phyloP scores from a whole-genome alignment of 345 rosid genomes.

The Iberis pinnata region DNA sequence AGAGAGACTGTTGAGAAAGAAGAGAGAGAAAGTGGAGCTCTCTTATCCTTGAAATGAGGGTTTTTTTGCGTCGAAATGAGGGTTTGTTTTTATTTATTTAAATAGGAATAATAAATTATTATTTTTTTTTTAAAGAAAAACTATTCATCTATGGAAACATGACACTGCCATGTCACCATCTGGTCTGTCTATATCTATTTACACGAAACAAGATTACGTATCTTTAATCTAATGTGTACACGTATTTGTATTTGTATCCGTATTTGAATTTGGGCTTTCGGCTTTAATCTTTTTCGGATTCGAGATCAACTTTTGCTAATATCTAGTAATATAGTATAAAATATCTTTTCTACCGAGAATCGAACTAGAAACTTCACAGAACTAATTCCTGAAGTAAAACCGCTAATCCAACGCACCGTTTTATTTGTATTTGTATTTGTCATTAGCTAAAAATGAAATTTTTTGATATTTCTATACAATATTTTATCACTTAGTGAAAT shows the following conservation, averaged over 20 bases:
- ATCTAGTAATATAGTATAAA: too few relatives aligned
- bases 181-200: constrained; percentile 7
- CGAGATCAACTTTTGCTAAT: too few relatives aligned
- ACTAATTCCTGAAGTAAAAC: too few relatives aligned
- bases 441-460: background rate
- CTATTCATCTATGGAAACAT: constrained; percentile 32
- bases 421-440: background rate
- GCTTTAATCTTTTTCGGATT: too few relatives aligned
- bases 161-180: constrained; percentile 48
- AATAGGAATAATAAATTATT: constrained; percentile 14
- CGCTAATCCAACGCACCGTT: too few relatives aligned
- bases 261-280: too few relatives aligned
- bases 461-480: too few relatives aligned
- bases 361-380: too few relatives aligned
- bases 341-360: too few relatives aligned
- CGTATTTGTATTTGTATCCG: too few relatives aligned
- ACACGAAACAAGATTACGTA: background rate
- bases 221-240: background rate
- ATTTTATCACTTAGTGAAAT: background rate
- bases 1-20: constrained; percentile 30
- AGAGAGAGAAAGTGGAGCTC: constrained; percentile 28
- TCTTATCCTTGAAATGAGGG: constrained; percentile 49
- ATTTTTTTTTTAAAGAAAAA: background rate
- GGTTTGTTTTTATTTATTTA: constrained; percentile 21
- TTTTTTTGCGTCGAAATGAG: constrained; percentile 44